Evolutionary conservation across 2,329 filamentous ascomycete genomes (phyloP).

Genomic region (Botryotinia convoluta): DNA sequence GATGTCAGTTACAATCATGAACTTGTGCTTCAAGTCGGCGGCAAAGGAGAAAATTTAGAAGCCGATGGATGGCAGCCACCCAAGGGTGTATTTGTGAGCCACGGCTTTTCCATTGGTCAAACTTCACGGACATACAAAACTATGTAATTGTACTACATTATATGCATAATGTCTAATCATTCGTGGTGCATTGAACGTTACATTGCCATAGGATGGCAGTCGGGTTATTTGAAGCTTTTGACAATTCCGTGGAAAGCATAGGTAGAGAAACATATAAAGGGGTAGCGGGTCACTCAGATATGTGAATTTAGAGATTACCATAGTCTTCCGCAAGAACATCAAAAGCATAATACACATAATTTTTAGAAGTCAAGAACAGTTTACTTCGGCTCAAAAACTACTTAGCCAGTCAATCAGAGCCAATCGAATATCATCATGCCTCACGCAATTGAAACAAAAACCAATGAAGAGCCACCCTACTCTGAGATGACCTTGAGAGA

Average conservation of each 20-base stretch:
- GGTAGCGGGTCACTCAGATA: not conserved
- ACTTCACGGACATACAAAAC: not conserved
- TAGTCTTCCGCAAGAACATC: not conserved
- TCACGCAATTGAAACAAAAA: not conserved
- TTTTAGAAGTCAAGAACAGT: not conserved
- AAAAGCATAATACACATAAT: not conserved
- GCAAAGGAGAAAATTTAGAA: not conserved
- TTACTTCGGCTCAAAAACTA: not conserved
- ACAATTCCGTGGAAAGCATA: not conserved
- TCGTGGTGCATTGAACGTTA: not conserved
- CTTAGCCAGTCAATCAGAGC: not conserved
- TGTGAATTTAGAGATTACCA: not conserved
- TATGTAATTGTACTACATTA: not conserved
- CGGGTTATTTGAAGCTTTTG: constrained; percentile 3
- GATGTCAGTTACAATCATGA: not conserved
- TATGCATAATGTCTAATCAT: not conserved
- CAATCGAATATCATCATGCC: not conserved
- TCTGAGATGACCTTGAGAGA: constrained; percentile 8
- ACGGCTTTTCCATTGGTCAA: not conserved
- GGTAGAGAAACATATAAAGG: not conserved
- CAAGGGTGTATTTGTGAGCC: not conserved
- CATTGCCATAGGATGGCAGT: not conserved
- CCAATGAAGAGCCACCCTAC: not conserved
- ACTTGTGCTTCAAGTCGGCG: not conserved
- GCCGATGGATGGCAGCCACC: constrained; percentile 7